Base-by-base conservation (phyloP, 306 rosid genomes). In the Dicorynia guianensis region DNA sequence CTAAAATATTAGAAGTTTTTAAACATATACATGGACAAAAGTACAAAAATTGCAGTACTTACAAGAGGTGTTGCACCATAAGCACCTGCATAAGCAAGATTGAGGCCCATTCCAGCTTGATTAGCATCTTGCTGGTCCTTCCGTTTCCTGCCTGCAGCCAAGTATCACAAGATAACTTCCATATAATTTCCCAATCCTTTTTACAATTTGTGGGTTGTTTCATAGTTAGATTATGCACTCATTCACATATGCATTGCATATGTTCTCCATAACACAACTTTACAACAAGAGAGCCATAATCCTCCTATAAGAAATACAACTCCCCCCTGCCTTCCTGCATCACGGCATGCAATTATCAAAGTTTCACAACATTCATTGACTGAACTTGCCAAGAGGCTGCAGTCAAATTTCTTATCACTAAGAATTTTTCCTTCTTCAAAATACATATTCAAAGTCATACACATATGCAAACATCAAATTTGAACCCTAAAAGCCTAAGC, bases 111-210 rank as follows among this genome's bases (percentile, higher is more conserved):
- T 78, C 86, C 97, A 48, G 94, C 94, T 85, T 89, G 96, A 87
- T 81, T 89, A 79, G 93, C 85, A 84, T 96, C 98, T 63, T 83
- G 87, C 56, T 96, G 99, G 67, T 96, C 99, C 85, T 90, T 96
- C 52, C 93, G 79, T 78, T 96, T 96, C 86, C 86, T 92, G 71
- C 93, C 99, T 92, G 91, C 74, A 42, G 70, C 46, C 69, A 25
- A 71, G 53, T 34, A 54, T n/a, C 53, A 53, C 68, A 50, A 55
- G 44, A 43, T 78, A 19, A 77, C 8, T 43, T 59, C 18, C 69
- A 42, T 39, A 25, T 8, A 60, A 48, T 33, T 55, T 65, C 14
- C 42, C 3, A 55, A 5, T n/a, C 65, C 6, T n/a, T 5, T 67
- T 67, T 30, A 25, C 30, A 25, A 25, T 25, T 25, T 25, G 30